phyloP scores from a whole-genome alignment of 23 red algal genomes.

The Chondrus crispus region DNA sequence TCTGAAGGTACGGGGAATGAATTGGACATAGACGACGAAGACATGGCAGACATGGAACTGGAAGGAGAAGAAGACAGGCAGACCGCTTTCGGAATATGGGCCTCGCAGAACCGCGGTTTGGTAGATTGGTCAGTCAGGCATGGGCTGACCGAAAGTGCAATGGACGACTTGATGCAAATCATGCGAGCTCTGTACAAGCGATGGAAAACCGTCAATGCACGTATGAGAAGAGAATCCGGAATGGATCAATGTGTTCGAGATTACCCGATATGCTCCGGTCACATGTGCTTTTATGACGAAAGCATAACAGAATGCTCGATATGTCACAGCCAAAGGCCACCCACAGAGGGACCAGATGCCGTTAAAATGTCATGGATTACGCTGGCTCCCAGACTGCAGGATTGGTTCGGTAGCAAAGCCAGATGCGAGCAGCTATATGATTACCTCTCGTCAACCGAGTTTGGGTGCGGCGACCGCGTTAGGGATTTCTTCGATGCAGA shows the following conservation, averaged over 20 bases:
- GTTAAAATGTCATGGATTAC: background rate
- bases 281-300: background rate
- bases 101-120: background rate
- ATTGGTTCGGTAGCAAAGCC: background rate
- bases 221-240: background rate
- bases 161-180: background rate
- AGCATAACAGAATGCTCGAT: background rate
- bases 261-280: background rate
- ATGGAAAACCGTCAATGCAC: background rate
- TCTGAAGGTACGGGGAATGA: too few relatives aligned
- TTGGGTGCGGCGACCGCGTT: background rate
- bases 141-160: background rate
- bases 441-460: background rate
- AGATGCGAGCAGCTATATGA: background rate
- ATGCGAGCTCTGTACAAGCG: background rate
- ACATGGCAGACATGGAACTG: too few relatives aligned
- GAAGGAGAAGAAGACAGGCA: too few relatives aligned
- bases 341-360: background rate
- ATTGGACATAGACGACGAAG: too few relatives aligned
- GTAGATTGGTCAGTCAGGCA: background rate
- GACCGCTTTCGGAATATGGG: background rate
- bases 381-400: background rate
- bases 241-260: background rate
- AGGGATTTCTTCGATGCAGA: background rate
- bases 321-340: background rate